Base-by-base conservation (phyloP, 2,329 filamentous ascomycete species). In the Metarhizium brunneum region DNA sequence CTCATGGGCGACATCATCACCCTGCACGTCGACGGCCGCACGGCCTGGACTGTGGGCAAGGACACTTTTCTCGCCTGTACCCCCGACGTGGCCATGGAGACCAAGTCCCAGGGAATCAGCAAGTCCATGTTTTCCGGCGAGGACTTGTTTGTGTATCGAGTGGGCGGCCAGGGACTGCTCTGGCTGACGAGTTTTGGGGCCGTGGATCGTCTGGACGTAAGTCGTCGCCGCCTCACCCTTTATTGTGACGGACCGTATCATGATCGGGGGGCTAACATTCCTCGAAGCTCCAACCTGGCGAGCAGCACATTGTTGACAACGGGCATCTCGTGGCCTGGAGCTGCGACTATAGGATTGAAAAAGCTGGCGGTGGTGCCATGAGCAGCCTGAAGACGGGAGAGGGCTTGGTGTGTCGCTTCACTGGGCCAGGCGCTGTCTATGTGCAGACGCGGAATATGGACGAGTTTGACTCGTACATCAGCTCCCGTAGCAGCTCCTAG, bases 281-380 rank as follows among this genome's bases (percentile, higher is more conserved):
- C 14, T 7, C 18, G n/a, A 30, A 62, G 60, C 56, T 62, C n/a
- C 56, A 57, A 54, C 53, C 58, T n/a, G 59, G 57, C 10, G 58
- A 62, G 54, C 58, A 62, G 50, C 61, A 62, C 40, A 61, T 61
- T 47, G 61, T 62, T 3, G 60, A 61, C 30, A 61, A 61, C 29
- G 60, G 60, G 29, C 61, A 63, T 18, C 58, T 63, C 10, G 61
- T 63, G 7, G 61, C 61, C n/a, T 63, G 61, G 61, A 61, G 52
- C 56, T 62, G 59, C 54, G 58, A 62, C 36, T 62, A 63, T 53
- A 61, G 50, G 42, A 61, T 62, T 25, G 61, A 63, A 49, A 61
- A 59, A 52, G 61, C 61, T n/a, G 60, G 59, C 13, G 59, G 59
- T 18, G 59, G 59, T 16, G 18, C 55, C 10, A 58, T 61, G 58